Evolutionary conservation across 179 eudicot species (phyloP).

Genomic region (Camellia oleifera): DNA sequence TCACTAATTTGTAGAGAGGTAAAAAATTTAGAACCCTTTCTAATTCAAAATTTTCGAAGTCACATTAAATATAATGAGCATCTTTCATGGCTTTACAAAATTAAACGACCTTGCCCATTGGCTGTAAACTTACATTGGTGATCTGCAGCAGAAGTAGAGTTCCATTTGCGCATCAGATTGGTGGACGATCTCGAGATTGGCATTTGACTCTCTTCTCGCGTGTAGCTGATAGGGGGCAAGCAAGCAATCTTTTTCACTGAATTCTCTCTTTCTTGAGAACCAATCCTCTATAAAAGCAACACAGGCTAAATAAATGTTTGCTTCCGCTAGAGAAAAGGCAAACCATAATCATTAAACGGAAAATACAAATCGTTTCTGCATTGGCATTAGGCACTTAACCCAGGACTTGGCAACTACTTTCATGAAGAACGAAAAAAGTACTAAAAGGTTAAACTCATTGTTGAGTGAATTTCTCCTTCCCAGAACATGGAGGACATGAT

Average conservation of each 20-base stretch:
- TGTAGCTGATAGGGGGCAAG: slow-evolving; percentile 49
- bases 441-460: not conserved
- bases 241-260: slow-evolving; percentile 53
- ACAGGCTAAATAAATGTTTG: not conserved
- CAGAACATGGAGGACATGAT: slow-evolving; percentile 9
- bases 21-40: not conserved
- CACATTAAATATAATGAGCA: not conserved
- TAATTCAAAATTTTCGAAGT: not conserved
- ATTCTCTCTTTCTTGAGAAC: slow-evolving; percentile 83
- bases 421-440: not conserved
- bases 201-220: slow-evolving; percentile 80
- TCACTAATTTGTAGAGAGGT: not conserved
- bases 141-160: slow-evolving; percentile 50
- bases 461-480: not conserved
- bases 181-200: slow-evolving; percentile 61
- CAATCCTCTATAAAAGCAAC: slow-evolving; percentile 52
- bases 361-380: not conserved
- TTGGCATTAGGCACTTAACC: not conserved
- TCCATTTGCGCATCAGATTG: slow-evolving; percentile 65
- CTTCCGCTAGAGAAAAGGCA: not conserved
- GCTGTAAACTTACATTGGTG: slow-evolving; percentile 52
- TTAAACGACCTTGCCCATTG: not conserved
- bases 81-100: not conserved
- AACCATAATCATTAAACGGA: not conserved
- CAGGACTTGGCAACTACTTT: not conserved